A percentile compares a stretch with the other conserved stretches of the same genome.
Evolutionary conservation across 2,329 filamentous ascomycete genomes (phyloP).

Genomic region (Cytospora schulzeri): DNA sequence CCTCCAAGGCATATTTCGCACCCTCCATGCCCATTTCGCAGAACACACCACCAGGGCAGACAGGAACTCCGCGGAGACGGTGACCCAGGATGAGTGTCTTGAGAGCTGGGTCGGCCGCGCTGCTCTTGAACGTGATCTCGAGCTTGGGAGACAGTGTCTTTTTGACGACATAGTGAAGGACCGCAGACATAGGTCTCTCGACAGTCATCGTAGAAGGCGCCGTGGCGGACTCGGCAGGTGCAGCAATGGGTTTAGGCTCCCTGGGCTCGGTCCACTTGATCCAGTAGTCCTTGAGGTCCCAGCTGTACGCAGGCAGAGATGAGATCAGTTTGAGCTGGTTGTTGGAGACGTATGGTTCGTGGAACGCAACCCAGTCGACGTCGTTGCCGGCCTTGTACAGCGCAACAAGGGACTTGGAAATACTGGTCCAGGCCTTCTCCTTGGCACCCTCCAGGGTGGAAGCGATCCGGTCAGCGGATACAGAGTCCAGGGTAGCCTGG

Average conservation of each 20-base stretch:
- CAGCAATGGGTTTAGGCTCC: slow-evolving; percentile 4
- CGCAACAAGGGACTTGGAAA: slow-evolving; percentile 18
- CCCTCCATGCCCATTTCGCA: slow-evolving; percentile 23
- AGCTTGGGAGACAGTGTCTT: slow-evolving; percentile 23
- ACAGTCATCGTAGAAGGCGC: not conserved
- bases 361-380: slow-evolving; percentile 23
- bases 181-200: slow-evolving; percentile 17
- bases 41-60: slow-evolving; percentile 24
- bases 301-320: slow-evolving; percentile 17
- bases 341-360: slow-evolving; percentile 12
- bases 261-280: slow-evolving; percentile 23
- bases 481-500: slow-evolving; percentile 55
- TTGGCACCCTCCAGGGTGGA: slow-evolving; percentile 58
- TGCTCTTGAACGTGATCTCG: slow-evolving; percentile 20
- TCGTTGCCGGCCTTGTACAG: slow-evolving; percentile 21
- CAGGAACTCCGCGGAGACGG: slow-evolving; percentile 20
- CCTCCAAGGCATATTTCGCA: slow-evolving; percentile 20
- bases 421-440: slow-evolving; percentile 38
- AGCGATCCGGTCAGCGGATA: slow-evolving; percentile 55
- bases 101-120: slow-evolving; percentile 17
- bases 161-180: slow-evolving; percentile 24
- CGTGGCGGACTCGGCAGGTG: slow-evolving; percentile 1
- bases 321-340: slow-evolving; percentile 19
- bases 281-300: slow-evolving; percentile 27
- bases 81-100: slow-evolving; percentile 21